Conservation (phyloP, 2,329 filamentous ascomycete genomes). For the Cladobotryum mycophilum region DNA sequence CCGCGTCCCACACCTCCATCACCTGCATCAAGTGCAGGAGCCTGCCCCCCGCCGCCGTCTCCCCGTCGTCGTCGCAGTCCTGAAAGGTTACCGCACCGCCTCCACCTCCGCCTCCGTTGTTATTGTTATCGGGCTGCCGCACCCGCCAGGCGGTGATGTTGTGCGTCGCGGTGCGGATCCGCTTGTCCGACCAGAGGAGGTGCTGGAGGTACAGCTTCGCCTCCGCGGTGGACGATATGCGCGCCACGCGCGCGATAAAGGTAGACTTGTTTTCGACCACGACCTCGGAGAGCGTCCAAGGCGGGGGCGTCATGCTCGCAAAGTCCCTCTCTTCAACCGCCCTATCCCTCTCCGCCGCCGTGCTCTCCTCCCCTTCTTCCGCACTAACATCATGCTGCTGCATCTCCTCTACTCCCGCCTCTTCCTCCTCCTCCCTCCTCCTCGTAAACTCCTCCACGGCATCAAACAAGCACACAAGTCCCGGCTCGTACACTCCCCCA, state of each 20-base stretch:
- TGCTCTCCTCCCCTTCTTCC: constrained; percentile 12
- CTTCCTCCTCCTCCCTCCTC: constrained; percentile 29
- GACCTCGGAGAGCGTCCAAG: constrained; percentile 69
- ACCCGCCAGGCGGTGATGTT: constrained; percentile 96
- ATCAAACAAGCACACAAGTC: constrained; percentile 82
- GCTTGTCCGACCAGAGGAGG: constrained; percentile 75
- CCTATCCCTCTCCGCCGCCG: constrained; percentile 15
- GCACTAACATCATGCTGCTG: constrained; percentile 14
- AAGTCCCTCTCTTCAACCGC: constrained; percentile 13
- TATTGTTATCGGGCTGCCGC: constrained; percentile 33
- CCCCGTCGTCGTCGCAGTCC: constrained; percentile 94
- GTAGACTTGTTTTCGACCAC: constrained; percentile 79
- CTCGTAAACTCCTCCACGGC: constrained; percentile 69
- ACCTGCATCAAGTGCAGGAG: constrained; percentile 87
- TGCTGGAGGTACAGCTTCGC: constrained; percentile 67
- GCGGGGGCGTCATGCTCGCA: constrained; percentile 31
- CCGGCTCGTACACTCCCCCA: constrained; percentile 60
- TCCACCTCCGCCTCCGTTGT: constrained; percentile 11
- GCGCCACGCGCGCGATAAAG: constrained; percentile 73
- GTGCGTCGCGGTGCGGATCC: constrained; percentile 79
- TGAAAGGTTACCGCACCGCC: constrained; percentile 57
- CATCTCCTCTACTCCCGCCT: constrained; percentile 1
- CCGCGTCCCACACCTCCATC: constrained; percentile 87
- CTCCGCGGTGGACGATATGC: constrained; percentile 62
- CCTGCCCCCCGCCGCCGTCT: constrained; percentile 82